Conservation (phyloP, 2,329 filamentous ascomycete species). For the Claviceps sorghi region DNA sequence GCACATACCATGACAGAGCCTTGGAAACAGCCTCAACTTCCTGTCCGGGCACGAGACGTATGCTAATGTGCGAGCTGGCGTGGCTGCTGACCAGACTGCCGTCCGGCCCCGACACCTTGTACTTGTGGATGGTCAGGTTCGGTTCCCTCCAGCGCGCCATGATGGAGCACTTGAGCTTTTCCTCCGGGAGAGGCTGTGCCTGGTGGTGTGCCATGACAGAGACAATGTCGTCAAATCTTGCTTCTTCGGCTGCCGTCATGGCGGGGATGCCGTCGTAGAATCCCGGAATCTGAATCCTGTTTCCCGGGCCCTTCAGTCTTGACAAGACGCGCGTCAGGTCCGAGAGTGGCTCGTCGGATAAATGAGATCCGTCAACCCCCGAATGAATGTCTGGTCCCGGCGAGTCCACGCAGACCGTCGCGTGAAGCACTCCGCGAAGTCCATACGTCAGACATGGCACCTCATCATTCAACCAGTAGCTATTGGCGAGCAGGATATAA, state of each 20-base stretch:
- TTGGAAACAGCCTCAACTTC: constrained; percentile 64
- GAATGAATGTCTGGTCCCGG: constrained; percentile 81
- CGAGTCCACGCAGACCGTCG: constrained; percentile 77
- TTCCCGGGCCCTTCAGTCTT: constrained; percentile 66
- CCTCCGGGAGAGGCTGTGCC: constrained; percentile 42
- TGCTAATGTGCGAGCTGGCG: constrained; percentile 74
- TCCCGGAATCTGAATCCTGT: constrained; percentile 67
- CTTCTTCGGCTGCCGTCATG: constrained; percentile 59
- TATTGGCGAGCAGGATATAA: constrained; percentile 91
- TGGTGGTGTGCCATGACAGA: constrained; percentile 60
- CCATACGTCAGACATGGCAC: constrained; percentile 94
- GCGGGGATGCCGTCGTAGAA: constrained; percentile 79
- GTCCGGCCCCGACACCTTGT: constrained; percentile 84
- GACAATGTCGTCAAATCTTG: constrained; percentile 72
- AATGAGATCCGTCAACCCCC: constrained; percentile 85
- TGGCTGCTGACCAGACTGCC: constrained; percentile 83
- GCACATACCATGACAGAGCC: constrained; percentile 51
- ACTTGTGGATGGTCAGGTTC: constrained; percentile 82
- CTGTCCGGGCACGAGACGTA: constrained; percentile 88
- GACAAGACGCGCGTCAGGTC: constrained; percentile 75
- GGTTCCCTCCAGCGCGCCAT: constrained; percentile 95
- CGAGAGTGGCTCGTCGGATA: constrained; percentile 82
- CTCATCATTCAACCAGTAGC: constrained; percentile 95
- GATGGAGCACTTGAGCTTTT: constrained; percentile 65
- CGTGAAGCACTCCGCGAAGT: constrained; percentile 82